These are phyloP conservation scores for Phaeosphaeriaceae sp. DNA, from an alignment of 2,329 filamentous ascomycete genomes.

Conservation along the genomic window DNA sequence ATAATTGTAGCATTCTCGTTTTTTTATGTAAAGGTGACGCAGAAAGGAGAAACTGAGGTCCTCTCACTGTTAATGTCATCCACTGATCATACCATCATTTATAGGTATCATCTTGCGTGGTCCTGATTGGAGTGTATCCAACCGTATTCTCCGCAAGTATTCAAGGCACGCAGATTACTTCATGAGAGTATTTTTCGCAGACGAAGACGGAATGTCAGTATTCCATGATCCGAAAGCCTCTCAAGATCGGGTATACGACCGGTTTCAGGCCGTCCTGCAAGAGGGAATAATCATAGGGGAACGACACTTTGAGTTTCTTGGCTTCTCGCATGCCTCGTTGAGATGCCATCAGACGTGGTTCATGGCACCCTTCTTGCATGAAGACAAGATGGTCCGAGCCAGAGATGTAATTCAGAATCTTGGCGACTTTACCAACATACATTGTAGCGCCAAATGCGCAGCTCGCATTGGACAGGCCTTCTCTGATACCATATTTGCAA, in stretches of 20 bases:
- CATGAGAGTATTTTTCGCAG: conserved; percentile 71
- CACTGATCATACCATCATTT: not conserved
- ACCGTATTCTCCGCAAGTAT: conserved; percentile 40
- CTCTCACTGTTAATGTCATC: not conserved
- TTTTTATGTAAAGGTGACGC: too few relatives aligned
- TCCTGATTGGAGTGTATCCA: conserved; percentile 64
- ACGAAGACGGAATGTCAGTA: conserved; percentile 73
- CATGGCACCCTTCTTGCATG: conserved; percentile 37
- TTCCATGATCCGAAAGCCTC: conserved; percentile 58
- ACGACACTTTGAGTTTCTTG: conserved; percentile 38
- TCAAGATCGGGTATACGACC: conserved; percentile 42
- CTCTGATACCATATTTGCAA: conserved; percentile 74
- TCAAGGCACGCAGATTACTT: conserved; percentile 32
- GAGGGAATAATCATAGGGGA: conserved; percentile 58
- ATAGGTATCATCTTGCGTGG: conserved; percentile 50
- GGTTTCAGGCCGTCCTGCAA: conserved; percentile 65
- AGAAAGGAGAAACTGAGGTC: too few relatives aligned
- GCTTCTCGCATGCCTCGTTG: conserved; percentile 43
- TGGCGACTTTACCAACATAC: conserved; percentile 54
- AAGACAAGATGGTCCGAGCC: conserved; percentile 55
- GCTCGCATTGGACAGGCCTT: conserved; percentile 72
- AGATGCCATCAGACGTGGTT: conserved; percentile 42
- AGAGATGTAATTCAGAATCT: conserved; percentile 58
- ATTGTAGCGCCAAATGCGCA: conserved; percentile 63
- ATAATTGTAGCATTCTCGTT: too few relatives aligned